Conservation (phyloP, 768 basidiomycete species). For the Brasilioporus rufonigricans region DNA sequence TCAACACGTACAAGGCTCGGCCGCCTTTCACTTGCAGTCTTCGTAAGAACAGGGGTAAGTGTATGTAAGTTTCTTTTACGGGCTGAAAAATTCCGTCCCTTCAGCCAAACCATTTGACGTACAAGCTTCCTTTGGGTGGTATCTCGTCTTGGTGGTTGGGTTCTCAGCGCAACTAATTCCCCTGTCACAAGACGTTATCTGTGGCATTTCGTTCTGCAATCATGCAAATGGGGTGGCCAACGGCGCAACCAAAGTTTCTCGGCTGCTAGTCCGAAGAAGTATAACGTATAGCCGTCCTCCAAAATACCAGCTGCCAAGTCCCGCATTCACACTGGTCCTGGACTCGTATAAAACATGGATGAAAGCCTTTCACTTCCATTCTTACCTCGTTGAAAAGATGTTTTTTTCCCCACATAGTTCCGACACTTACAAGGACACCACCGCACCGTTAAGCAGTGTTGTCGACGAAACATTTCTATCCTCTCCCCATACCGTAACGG, state of each 20-base stretch:
- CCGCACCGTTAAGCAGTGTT: not conserved
- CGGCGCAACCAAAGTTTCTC: not conserved
- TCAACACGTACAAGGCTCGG: not conserved
- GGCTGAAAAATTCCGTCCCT: not conserved
- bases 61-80: conserved; percentile 1
- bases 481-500: not conserved
- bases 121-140: not conserved
- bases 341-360: not conserved
- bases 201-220: not conserved
- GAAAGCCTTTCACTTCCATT: not conserved
- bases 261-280: not conserved
- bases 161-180: not conserved
- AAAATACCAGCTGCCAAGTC: not conserved
- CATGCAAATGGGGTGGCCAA: not conserved
- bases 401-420: not conserved
- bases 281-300: not conserved
- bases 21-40: not conserved
- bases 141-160: not conserved
- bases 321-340: not conserved
- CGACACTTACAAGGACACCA: not conserved
- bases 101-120: not conserved
- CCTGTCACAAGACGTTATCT: not conserved
- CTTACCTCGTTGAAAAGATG: conserved; percentile 1
- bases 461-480: not conserved
- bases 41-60: not conserved